phyloP scores from a whole-genome alignment of 495 filamentous ascomycete species.

The Endocarpon pusillum region DNA sequence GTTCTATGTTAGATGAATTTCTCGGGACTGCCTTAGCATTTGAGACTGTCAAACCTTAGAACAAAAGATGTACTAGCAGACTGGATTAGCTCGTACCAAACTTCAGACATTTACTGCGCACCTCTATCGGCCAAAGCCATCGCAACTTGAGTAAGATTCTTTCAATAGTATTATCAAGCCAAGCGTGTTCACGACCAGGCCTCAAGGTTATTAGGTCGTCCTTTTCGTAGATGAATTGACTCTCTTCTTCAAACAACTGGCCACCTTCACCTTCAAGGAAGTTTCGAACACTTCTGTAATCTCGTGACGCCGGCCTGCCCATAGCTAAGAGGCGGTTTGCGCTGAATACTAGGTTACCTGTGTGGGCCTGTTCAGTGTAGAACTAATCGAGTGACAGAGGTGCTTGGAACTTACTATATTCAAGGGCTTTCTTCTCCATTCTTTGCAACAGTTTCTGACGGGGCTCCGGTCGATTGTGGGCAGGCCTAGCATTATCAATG shows the following conservation, averaged over 20 bases:
- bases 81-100: too few species aligned
- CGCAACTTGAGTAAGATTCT: slow-evolving; percentile 10
- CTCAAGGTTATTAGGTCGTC: slow-evolving; percentile 24
- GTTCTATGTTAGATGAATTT: too few species aligned
- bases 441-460: slow-evolving; percentile 13
- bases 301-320: slow-evolving; percentile 15
- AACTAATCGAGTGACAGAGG: too few species aligned
- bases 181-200: slow-evolving; percentile 20
- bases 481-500: background rate
- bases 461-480: slow-evolving; percentile 5
- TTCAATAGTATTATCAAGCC: slow-evolving; percentile 23
- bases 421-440: slow-evolving; percentile 14
- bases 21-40: too few species aligned
- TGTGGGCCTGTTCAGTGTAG: too few species aligned
- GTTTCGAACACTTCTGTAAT: slow-evolving; percentile 20
- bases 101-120: slow-evolving; percentile 8
- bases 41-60: slow-evolving; percentile 7
- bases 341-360: slow-evolving; percentile 20
- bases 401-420: slow-evolving; percentile 22
- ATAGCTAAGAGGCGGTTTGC: slow-evolving; percentile 16
- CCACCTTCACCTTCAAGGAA: slow-evolving; percentile 16
- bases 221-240: slow-evolving; percentile 18
- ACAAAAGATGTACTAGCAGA: slow-evolving; percentile 14
- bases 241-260: slow-evolving; percentile 14
- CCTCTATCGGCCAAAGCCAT: slow-evolving; percentile 9